phyloP scores from a whole-genome alignment of 2,329 filamentous ascomycete genomes.

The Talaromyces sp. region DNA sequence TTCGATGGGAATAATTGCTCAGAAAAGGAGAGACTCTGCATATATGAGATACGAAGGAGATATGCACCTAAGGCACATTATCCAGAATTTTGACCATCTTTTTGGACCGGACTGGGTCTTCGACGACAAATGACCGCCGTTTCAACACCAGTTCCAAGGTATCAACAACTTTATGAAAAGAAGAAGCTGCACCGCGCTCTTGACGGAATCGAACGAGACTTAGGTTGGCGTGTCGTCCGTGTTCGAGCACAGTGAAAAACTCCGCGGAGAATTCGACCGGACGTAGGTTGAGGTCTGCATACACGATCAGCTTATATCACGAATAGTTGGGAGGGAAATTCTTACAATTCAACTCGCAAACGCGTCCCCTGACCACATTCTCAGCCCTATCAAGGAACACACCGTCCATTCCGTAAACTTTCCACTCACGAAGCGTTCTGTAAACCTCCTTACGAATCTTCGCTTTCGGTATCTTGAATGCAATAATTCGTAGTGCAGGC shows the following conservation, averaged over 20 bases:
- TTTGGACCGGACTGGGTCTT: constrained; percentile 62
- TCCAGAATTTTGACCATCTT: constrained; percentile 58
- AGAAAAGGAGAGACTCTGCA: not conserved
- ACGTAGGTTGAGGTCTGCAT: constrained; percentile 72
- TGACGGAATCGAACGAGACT: constrained; percentile 84
- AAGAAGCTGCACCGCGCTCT: constrained; percentile 85
- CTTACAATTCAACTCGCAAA: constrained; percentile 76
- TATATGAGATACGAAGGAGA: not conserved
- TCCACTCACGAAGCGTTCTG: constrained; percentile 73
- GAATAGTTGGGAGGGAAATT: not conserved
- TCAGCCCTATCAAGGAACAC: constrained; percentile 74
- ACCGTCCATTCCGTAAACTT: constrained; percentile 73
- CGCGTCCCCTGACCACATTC: constrained; percentile 74
- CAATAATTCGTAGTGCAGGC: constrained; percentile 71
- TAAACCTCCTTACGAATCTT: constrained; percentile 74
- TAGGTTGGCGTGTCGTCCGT: constrained; percentile 71
- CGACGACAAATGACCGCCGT: constrained; percentile 63
- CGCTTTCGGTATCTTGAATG: constrained; percentile 69
- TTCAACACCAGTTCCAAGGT: constrained; percentile 68
- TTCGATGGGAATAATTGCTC: not conserved
- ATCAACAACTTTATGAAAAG: constrained; percentile 78
- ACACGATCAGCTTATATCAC: constrained; percentile 17
- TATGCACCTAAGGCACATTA: constrained; percentile 7
- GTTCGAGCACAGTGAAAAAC: constrained; percentile 84
- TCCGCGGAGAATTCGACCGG: constrained; percentile 85